Evolutionary conservation across 2,329 filamentous ascomycete genomes (phyloP).

Genomic region (Myriangium duriaei): DNA sequence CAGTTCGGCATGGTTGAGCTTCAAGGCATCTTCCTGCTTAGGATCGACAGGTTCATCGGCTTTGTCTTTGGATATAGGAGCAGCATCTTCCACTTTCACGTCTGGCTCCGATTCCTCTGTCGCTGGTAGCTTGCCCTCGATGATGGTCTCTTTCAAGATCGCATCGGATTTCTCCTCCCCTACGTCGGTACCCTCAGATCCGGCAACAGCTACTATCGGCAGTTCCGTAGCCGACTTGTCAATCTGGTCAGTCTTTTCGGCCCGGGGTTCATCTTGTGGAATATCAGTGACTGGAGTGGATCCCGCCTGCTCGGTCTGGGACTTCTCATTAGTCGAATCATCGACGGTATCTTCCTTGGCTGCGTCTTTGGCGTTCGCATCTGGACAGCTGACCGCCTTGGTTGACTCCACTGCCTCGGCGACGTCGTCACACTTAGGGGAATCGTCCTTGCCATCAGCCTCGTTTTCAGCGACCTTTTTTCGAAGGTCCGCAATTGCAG

Average conservation of each 20-base stretch:
- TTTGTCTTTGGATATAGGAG: neutral
- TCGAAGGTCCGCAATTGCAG: conserved; percentile 26
- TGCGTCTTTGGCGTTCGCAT: neutral
- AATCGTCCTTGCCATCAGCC: neutral
- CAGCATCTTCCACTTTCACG: neutral
- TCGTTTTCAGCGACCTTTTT: conserved; percentile 3
- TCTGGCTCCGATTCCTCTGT: neutral
- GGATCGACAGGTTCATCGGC: neutral
- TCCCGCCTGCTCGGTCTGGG: neutral
- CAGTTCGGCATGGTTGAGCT: conserved; percentile 27
- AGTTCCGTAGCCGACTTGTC: conserved; percentile 3
- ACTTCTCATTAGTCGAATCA: neutral
- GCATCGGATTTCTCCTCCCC: neutral
- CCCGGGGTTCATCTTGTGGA: neutral
- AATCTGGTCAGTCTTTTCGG: conserved; percentile 4
- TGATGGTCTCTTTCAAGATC: conserved; percentile 2
- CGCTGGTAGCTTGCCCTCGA: conserved; percentile 7
- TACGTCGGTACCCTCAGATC: neutral
- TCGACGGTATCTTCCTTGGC: neutral
- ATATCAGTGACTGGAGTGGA: neutral
- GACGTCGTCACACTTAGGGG: neutral
- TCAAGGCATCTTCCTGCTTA: conserved; percentile 15
- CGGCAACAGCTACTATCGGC: too few species aligned
- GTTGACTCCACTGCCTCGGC: conserved; percentile 6
- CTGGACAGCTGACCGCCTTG: conserved; percentile 7